These are phyloP conservation scores for Orychophragmus violaceus DNA, from an alignment of 345 rosid genomes.

Conservation along the genomic window DNA sequence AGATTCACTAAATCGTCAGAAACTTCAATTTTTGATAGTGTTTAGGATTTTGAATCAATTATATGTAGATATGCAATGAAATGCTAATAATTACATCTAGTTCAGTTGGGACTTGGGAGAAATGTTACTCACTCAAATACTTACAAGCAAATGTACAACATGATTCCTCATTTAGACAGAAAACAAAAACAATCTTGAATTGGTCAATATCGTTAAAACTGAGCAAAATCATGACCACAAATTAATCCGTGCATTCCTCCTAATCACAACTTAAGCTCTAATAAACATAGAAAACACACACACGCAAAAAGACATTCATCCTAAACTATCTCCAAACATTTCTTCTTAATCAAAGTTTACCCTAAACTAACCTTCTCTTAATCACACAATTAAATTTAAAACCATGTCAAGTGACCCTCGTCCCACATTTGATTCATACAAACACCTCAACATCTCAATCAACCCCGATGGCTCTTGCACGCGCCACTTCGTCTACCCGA, in stretches of 20 bases:
- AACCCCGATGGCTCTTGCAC: slow-evolving; percentile 37
- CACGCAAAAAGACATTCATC: background rate
- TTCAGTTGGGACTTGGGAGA: background rate
- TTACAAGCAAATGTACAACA: background rate
- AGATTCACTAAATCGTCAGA: background rate
- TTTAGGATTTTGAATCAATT: background rate
- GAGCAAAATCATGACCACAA: slow-evolving; percentile 4
- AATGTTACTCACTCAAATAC: background rate
- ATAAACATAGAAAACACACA: background rate
- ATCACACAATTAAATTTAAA: background rate
- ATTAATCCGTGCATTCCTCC: slow-evolving; percentile 13
- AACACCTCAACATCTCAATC: slow-evolving; percentile 28
- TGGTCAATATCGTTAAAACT: slow-evolving; percentile 6
- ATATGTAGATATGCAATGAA: background rate
- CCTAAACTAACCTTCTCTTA: background rate
- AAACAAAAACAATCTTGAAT: background rate
- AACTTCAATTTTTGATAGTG: too few species aligned
- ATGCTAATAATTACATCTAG: background rate
- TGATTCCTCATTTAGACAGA: background rate
- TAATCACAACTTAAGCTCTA: slow-evolving; percentile 14
- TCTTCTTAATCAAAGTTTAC: background rate
- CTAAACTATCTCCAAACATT: background rate
- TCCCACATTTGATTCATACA: slow-evolving; percentile 29
- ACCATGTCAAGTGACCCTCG: slow-evolving; percentile 13
- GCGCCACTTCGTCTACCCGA: slow-evolving; percentile 27